These are phyloP conservation scores for Penicillium expansum DNA, from an alignment of 2,329 filamentous ascomycete genomes.

Conservation along the genomic window DNA sequence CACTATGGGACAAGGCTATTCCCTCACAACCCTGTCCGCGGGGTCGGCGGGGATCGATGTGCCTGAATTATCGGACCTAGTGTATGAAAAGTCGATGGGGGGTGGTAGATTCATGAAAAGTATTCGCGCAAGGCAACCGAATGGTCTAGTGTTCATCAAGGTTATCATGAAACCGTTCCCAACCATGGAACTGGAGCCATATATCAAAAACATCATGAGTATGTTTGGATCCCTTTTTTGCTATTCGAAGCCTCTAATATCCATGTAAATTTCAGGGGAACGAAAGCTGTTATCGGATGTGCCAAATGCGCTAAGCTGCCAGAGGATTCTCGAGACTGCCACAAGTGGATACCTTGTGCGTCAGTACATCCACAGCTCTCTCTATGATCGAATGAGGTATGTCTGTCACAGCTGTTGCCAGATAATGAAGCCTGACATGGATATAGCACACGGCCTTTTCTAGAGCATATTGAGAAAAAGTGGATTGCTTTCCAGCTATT, in stretches of 20 bases:
- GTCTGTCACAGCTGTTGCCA: background rate
- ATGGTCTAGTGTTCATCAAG: constrained; percentile 91
- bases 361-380: constrained; percentile 92
- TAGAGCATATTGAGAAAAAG: constrained; percentile 98
- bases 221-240: constrained; percentile 34
- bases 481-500: constrained; percentile 96
- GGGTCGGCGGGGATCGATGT: constrained; percentile 92
- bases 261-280: constrained; percentile 58
- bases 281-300: constrained; percentile 74
- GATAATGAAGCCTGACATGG: constrained; percentile 25
- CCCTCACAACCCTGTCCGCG: constrained; percentile 83
- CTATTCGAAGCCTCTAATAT: background rate
- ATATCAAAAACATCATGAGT: constrained; percentile 75
- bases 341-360: constrained; percentile 90
- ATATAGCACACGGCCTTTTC: constrained; percentile 81
- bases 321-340: constrained; percentile 86
- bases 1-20: constrained; percentile 94
- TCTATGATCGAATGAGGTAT: constrained; percentile 84
- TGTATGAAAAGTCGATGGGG: constrained; percentile 89
- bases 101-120: constrained; percentile 96
- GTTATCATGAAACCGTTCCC: constrained; percentile 90
- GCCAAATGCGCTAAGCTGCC: constrained; percentile 86
- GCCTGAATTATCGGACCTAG: constrained; percentile 83
- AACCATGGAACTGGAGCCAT: constrained; percentile 73
- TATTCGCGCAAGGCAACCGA: constrained; percentile 82